Evolutionary conservation across 2,329 filamentous ascomycete species (phyloP).

Genomic region (Colletotrichum spinosum): DNA sequence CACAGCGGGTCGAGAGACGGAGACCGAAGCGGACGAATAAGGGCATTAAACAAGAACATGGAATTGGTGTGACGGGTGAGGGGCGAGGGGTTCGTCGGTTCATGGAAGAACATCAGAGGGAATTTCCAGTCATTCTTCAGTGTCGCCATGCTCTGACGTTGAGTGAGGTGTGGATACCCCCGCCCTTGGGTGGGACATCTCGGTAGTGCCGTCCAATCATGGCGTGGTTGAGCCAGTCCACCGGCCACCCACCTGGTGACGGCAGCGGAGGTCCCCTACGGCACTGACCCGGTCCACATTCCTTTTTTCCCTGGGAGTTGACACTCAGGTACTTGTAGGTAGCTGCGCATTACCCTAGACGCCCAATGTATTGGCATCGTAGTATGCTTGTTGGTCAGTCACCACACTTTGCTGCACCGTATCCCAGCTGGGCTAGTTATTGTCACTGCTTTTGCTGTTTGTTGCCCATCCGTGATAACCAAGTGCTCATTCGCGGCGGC

Average conservation of each 20-base stretch:
- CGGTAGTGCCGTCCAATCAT: conserved; percentile 21
- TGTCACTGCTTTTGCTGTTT: no score
- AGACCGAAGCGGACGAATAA: conserved; percentile 7
- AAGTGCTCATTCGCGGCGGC: no score
- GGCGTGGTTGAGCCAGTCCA: conserved; percentile 19
- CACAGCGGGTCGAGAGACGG: neutral
- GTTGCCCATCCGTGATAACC: no score
- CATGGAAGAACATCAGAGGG: neutral
- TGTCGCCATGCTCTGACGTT: conserved; percentile 20
- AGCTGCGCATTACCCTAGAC: no score
- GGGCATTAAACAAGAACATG: neutral
- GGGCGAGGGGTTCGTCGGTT: neutral
- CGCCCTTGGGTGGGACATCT: conserved; percentile 7
- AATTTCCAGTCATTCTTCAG: no score
- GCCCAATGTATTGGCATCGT: no score
- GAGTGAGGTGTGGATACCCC: neutral
- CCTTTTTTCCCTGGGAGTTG: no score
- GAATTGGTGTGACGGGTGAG: neutral
- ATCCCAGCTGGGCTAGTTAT: no score
- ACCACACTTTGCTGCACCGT: no score
- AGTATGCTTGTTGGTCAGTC: no score
- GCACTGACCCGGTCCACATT: neutral
- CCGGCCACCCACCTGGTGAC: conserved; percentile 28
- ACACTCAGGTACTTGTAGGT: no score
- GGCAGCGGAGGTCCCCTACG: conserved; percentile 26